Percentiles rank a stretch among this genome's conserved stretches.
Conservation (phyloP, 2,329 filamentous ascomycete genomes). For the Ophiostoma australiae region DNA sequence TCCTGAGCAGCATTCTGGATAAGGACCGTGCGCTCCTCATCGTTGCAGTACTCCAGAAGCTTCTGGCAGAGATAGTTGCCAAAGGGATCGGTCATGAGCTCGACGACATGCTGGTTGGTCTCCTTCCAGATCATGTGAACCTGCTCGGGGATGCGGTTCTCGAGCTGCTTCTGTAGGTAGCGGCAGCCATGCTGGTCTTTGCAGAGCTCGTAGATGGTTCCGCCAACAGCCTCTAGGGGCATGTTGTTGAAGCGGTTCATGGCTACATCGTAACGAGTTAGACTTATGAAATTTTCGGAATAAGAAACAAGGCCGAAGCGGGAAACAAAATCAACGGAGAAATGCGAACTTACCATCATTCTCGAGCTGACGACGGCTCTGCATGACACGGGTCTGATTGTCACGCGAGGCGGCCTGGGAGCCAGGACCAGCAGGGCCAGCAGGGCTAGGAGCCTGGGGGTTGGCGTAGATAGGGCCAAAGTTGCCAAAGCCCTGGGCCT, state of each 20-base stretch:
- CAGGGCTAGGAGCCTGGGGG: slow-evolving; percentile 34
- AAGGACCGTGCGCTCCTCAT: slow-evolving; percentile 87
- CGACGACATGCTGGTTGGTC: slow-evolving; percentile 87
- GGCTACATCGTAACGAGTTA: slow-evolving; percentile 36
- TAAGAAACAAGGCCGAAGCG: neutral
- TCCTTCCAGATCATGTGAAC: slow-evolving; percentile 92
- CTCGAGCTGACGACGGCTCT: slow-evolving; percentile 68
- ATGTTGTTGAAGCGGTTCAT: slow-evolving; percentile 81
- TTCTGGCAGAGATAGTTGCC: slow-evolving; percentile 99
- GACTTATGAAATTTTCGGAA: slow-evolving; percentile 21
- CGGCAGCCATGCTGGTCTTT: slow-evolving; percentile 98
- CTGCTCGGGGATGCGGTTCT: slow-evolving; percentile 77
- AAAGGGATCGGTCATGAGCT: slow-evolving; percentile 98
- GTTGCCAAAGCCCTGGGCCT: slow-evolving; percentile 34
- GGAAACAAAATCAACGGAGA: neutral
- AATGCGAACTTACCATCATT: slow-evolving; percentile 43
- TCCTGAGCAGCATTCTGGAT: slow-evolving; percentile 84
- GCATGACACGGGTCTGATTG: slow-evolving; percentile 69
- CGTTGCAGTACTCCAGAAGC: slow-evolving; percentile 88
- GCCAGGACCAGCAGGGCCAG: neutral
- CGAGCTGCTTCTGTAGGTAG: slow-evolving; percentile 94
- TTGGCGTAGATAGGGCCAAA: slow-evolving; percentile 49
- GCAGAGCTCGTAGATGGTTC: slow-evolving; percentile 83
- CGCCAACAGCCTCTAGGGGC: slow-evolving; percentile 71
- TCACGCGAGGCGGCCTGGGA: slow-evolving; percentile 52